Base-by-base conservation (phyloP, 495 filamentous ascomycete species). In the Penicillium atrosanguineum region DNA sequence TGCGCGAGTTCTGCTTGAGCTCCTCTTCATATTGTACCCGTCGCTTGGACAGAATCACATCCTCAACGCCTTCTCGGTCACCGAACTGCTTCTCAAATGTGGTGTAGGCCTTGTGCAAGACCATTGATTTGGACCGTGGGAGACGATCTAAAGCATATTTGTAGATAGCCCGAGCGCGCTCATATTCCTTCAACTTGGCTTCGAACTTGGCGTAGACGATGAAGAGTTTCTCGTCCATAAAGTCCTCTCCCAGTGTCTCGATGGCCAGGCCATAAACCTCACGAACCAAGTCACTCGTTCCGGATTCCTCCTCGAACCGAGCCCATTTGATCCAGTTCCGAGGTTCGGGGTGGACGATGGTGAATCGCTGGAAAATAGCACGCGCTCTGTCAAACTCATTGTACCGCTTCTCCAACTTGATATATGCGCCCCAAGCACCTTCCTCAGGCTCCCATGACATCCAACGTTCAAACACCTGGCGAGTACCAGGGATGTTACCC, bases 321-420 rank as follows among this genome's bases (percentile, higher is more conserved):
- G 94, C 86, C 94, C 94, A 98, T 69, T 97, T 97, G 67, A 97
- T 91, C 95, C 95, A 98, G 58, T 97, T 97, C 68, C 86, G 81
- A 31, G 94, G 89, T 63, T 98, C 93, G 8, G 95, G 91, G 64
- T 97, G 95, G 4, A 98, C 93, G 38, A 91, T 79, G 4, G 91
- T 96, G 61, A 96, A 96, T 15, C 91, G 83, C 61, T 91, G 83
- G 69, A 95, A 97, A 47, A 97, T 91, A 46, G 80, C 81, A 26
- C 94, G 77, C 25, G 91, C 93, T 56, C 91, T 73, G 44, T 91
- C 87, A 64, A 85, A 95, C 70, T 98, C 94, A 50, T 83, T 84
- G 63, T 97, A 97, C 43, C 94, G 79, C 76, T 96, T 96, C 75
- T 98, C 94, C 37, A 98, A 68, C 74, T 96, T 96, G 72, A 98